Evolutionary conservation across 2,329 filamentous ascomycete genomes (phyloP), one percentile per base, ranked within the genome.

Genomic region (Venturia pyrina): DNA sequence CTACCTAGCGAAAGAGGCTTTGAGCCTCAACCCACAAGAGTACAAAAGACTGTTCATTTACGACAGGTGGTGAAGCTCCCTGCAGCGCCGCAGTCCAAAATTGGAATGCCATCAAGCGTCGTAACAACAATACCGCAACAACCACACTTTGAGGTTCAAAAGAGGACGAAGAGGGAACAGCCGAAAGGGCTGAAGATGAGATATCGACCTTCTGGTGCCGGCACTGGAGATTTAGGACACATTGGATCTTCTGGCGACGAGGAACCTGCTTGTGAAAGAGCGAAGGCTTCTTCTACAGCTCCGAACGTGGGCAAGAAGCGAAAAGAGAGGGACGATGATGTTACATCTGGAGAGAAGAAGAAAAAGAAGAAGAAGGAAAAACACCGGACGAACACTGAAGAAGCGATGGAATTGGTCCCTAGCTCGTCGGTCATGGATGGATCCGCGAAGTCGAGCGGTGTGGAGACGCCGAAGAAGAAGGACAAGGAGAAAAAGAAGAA

Each of bases 151-250:
- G 80, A 78, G 28, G 60, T 46, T 3, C 40, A 82, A 5, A 78
- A 82, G 66, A 84, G 79, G 67, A 74, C 81, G 1, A 79, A 85
- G 62, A 83, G 87, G 67, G 79, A 83, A 59, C 89, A 92, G 73
- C 88, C 89, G 1, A 81, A 83, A 70, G 87, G 86, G 7, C 77
- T 93, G 65, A 85, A 82, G 71, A 83, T 87, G 75, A 84, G 89
- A 43, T 91, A 84, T 75, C 82, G 82, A 65, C 89, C 89, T 0
- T 83, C 88, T 57, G 89, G 89, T 17, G 81, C 81, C 69, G 80
- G 80, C 5, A 67, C 71, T 13, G 79, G 79, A 34, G 76, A 76
- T 40, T 74, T 73, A 40, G 81, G 76, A 34, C 76, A 67, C 21
- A 75, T 79, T 70, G 82, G 71, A 15, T 75, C 73, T 28, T 76